phyloP scores from a whole-genome alignment of 2,329 filamentous ascomycete species.

The Colletotrichum zoysiae region DNA sequence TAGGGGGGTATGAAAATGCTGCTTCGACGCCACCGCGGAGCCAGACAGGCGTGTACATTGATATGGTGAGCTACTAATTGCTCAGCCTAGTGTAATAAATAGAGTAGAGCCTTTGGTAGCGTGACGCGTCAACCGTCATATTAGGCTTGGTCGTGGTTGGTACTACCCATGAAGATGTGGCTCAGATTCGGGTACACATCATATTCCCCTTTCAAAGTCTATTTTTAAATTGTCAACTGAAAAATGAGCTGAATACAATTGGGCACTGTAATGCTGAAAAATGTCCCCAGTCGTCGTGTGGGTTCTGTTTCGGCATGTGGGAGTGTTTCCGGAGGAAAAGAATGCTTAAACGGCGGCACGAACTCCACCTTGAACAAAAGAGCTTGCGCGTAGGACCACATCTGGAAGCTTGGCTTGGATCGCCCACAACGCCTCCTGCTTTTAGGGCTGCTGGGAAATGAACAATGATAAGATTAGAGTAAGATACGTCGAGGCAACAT shows the following conservation, averaged over 20 bases:
- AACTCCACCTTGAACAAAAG: conserved; percentile 13
- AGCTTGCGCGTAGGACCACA: conserved; percentile 32
- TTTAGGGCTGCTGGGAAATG: not conserved
- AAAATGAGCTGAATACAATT: conserved; percentile 3
- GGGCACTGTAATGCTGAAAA: not conserved
- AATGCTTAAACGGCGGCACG: conserved; percentile 27
- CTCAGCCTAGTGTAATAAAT: conserved; percentile 3
- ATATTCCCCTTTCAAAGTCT: not conserved
- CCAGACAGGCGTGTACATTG: not conserved
- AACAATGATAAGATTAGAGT: conserved; percentile 7
- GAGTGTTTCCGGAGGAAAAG: conserved; percentile 27
- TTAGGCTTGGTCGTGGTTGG: not conserved
- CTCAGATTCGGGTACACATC: conserved; percentile 4
- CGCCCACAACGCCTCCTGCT: conserved; percentile 1
- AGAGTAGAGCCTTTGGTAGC: not conserved
- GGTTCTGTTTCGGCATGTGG: conserved; percentile 30
- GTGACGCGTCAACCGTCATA: conserved; percentile 20
- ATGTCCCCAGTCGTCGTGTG: not conserved
- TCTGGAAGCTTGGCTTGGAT: conserved; percentile 1
- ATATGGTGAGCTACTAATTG: not conserved
- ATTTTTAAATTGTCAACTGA: conserved; percentile 23
- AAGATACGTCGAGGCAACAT: conserved; percentile 13
- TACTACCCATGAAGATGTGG: conserved; percentile 16
- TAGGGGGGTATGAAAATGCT: not conserved
- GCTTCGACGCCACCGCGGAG: not conserved